Conservation (phyloP, 2,329 filamentous ascomycete genomes). For the Calonectria montana region DNA sequence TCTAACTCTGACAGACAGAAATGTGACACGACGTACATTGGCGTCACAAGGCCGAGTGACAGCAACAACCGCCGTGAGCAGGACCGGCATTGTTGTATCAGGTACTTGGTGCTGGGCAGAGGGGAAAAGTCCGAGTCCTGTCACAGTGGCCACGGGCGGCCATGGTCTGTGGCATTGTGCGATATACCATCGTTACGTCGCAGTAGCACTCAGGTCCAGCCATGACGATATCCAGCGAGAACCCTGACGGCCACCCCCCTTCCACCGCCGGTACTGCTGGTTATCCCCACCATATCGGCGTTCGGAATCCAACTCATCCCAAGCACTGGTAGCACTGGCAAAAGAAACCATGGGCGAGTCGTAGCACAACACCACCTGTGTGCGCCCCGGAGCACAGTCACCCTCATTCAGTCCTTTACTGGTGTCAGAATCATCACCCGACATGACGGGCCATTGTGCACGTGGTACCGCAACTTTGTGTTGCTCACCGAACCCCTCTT, state of each 20-base stretch:
- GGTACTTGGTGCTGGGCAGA: constrained; percentile 1
- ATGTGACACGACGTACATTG: constrained; percentile 18
- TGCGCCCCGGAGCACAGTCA: constrained; percentile 16
- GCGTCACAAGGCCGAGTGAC: constrained; percentile 8
- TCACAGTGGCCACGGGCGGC: not conserved
- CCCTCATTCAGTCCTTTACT: constrained; percentile 26
- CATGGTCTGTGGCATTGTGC: not conserved
- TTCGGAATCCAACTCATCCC: constrained; percentile 7
- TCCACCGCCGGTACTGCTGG: not conserved
- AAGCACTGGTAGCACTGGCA: not conserved
- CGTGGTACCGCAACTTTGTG: constrained; percentile 30
- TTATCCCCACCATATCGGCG: constrained; percentile 22
- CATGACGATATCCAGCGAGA: constrained; percentile 15
- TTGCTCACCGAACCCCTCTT: constrained; percentile 30
- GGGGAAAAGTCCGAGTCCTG: constrained; percentile 11
- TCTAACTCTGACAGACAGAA: constrained; percentile 19
- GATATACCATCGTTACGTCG: not conserved
- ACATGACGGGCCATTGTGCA: constrained; percentile 36
- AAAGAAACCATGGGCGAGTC: not conserved
- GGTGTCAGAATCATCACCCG: constrained; percentile 30
- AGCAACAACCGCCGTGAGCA: not conserved
- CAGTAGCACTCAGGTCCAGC: constrained; percentile 5
- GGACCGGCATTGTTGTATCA: constrained; percentile 8
- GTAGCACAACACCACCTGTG: constrained; percentile 26
- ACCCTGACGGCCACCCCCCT: constrained; percentile 18